These are phyloP conservation scores for Dactylis glomerata DNA, from an alignment of 176 grass and related monocot genomes.

Conservation along the genomic window DNA sequence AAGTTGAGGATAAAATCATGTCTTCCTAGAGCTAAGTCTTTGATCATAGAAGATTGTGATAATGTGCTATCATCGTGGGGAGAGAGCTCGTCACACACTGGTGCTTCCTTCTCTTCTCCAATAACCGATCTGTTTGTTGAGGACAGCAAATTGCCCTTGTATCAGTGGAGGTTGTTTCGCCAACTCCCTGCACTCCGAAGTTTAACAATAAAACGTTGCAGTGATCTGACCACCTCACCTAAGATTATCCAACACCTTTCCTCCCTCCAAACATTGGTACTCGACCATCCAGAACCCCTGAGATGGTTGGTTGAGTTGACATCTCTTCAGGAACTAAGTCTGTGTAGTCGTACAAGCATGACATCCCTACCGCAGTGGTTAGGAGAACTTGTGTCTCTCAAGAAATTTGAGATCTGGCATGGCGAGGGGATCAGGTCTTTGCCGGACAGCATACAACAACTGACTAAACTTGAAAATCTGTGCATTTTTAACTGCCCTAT, in stretches of 20 bases:
- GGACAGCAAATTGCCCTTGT: not conserved
- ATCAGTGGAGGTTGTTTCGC: slow-evolving; percentile 20
- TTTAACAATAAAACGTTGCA: slow-evolving; percentile 23
- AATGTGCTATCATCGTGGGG: slow-evolving; percentile 6
- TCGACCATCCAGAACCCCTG: no score
- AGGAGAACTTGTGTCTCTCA: no score
- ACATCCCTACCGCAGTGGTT: no score
- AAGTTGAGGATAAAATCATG: not conserved
- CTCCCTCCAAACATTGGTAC: no score
- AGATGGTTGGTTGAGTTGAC: no score
- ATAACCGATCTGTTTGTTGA: not conserved
- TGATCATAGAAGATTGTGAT: not conserved
- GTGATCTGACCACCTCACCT: not conserved
- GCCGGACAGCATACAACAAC: no score
- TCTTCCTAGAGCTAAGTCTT: not conserved
- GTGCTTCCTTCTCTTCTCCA: not conserved
- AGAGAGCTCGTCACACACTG: not conserved
- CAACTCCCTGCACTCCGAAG: not conserved
- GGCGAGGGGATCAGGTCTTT: no score
- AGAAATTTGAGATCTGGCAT: no score
- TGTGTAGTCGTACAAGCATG: no score
- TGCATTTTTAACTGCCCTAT: no score
- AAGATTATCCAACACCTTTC: not conserved
- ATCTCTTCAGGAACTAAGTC: no score
- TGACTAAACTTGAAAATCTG: no score